phyloP scores from a whole-genome alignment of 352 stramenopile genomes.

The Thalassiosira hispida region DNA sequence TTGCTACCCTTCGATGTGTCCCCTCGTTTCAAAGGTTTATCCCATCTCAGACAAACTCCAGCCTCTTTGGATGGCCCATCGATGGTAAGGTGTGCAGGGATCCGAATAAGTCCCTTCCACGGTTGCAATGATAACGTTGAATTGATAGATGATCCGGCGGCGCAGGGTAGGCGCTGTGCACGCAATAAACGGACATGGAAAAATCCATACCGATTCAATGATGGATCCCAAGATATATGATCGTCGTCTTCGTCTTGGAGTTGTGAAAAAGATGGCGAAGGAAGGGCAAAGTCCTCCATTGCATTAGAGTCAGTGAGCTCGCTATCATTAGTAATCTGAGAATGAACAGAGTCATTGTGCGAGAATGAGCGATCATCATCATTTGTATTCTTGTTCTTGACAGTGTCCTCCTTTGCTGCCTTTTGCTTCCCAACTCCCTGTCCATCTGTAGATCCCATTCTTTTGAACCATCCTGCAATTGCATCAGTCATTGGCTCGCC shows the following conservation, averaged over 20 bases:
- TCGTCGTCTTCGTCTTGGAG: background rate
- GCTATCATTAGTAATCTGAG: slow-evolving; percentile 45
- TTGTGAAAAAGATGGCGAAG: slow-evolving; percentile 19
- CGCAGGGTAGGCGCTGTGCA: slow-evolving; percentile 73
- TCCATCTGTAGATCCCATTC: slow-evolving; percentile 25
- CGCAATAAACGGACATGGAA: slow-evolving; percentile 76
- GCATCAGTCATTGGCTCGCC: slow-evolving; percentile 18
- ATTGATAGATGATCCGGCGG: slow-evolving; percentile 60
- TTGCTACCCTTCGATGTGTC: slow-evolving; percentile 14
- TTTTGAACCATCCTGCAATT: slow-evolving; percentile 27
- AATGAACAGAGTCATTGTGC: slow-evolving; percentile 47
- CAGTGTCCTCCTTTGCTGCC: background rate
- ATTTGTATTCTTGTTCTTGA: slow-evolving; percentile 12
- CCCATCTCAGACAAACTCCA: slow-evolving; percentile 76
- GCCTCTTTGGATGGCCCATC: slow-evolving; percentile 36
- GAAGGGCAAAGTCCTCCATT: slow-evolving; percentile 47
- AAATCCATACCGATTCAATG: slow-evolving; percentile 75
- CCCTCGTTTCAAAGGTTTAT: slow-evolving; percentile 34
- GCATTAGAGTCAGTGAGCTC: slow-evolving; percentile 45
- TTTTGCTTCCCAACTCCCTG: background rate
- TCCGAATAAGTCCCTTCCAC: slow-evolving; percentile 77
- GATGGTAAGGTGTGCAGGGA: slow-evolving; percentile 40
- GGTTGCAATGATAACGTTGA: slow-evolving; percentile 68
- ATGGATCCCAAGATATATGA: slow-evolving; percentile 51
- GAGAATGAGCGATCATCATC: slow-evolving; percentile 31